Evolutionary conservation across 768 basidiomycete genomes (phyloP), one percentile per base, ranked within the genome.

Genomic region (Mycena pura): DNA sequence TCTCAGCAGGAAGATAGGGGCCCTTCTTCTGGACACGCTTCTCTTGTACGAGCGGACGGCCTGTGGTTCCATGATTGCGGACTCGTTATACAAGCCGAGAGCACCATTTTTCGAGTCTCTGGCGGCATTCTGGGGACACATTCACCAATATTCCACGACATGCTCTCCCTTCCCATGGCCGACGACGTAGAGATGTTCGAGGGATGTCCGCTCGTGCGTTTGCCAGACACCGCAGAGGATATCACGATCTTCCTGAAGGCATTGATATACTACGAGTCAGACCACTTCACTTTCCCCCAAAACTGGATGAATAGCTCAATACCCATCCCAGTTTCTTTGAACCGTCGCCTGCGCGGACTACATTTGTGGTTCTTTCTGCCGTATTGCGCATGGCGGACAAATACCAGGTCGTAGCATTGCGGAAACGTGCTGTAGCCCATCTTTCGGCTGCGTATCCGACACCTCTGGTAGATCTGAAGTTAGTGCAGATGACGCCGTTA

Each of bases 361-460:
- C 46, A 15, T 44, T 55, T 6, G 3, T 15, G 1, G 28, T 62
- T 9, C 38, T 62, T 6, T n/a, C 47, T 9, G 54, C 45, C 13
- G 31, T 62, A 6, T 49, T 62, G 8, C 53, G 61, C 5, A 49
- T 62, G 47, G 52, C 48, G 13, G 47, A 62, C 41, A 62, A 62
- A 49, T 62, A 62, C 46, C 44, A 63, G 7, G 50, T 54, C 17
- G 57, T 44, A 7, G 17, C n/a, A 3, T 14, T 59, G 15, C 49
- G 49, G 17, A 46, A 41, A 31, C 51, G 57, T 13, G 62, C 62
- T 8, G 15, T 63, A 2, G 3, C 14, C 3, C 62, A 63, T 22
- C 24, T 63, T 9, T 51, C 49, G 2, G 6, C 21, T 6, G 9
- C 31, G 5, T 21, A 34, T 11, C 57, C 62, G 0, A 62, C 54